Evolutionary conservation across 2,329 filamentous ascomycete species (phyloP), one percentile per base, ranked within the genome.

Genomic region (Neofusicoccum ribis): DNA sequence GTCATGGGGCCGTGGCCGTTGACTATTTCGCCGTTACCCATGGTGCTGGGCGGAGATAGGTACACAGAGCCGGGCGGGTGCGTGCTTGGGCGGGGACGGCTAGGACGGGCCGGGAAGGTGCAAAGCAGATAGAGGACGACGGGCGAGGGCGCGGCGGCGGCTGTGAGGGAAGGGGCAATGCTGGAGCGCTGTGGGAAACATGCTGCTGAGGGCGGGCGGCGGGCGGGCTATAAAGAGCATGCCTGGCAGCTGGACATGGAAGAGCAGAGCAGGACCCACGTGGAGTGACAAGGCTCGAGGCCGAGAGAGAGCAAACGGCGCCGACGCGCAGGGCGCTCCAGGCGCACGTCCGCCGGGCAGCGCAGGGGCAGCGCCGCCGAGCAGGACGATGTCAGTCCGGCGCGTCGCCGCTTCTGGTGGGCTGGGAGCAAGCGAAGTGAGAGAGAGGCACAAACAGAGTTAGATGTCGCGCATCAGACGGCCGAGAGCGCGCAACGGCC

Each of bases 1-100:
- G 80, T 81, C 67, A 83, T 74, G 63, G 77, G 70, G 67, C 80
- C 80, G 70, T 77, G 68, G 72, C 75, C 73, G 64, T 73, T 73
- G 72, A 76, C 73, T 72, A 74, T 72, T 71, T 77, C 73, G 60
- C 71, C 71, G 73, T 77, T 78, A 73, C 79, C 78, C 79, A 81
- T 82, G 15, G 14, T 36, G 17, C 11, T 23, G 15, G 7, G 39
- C 39, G 52, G 47, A 43, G 56, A 43, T 44, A 49, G 56, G 41
- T 61, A 47, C 41, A 5, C 5, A 3, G n/a, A 4, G 34, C 47
- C 47, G 47, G 27, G 31, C 7, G 17, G 15, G 46, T n/a, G 39
- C 46, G 14, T 52, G 27, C 15, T 15, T 41, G 46, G 56, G 67
- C 63, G 52, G 63, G 31, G 54, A 31, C 68, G 66, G 65, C 66